Evolutionary conservation across 2,329 filamentous ascomycete genomes (phyloP).

Genomic region (Fusarium ramigenum): DNA sequence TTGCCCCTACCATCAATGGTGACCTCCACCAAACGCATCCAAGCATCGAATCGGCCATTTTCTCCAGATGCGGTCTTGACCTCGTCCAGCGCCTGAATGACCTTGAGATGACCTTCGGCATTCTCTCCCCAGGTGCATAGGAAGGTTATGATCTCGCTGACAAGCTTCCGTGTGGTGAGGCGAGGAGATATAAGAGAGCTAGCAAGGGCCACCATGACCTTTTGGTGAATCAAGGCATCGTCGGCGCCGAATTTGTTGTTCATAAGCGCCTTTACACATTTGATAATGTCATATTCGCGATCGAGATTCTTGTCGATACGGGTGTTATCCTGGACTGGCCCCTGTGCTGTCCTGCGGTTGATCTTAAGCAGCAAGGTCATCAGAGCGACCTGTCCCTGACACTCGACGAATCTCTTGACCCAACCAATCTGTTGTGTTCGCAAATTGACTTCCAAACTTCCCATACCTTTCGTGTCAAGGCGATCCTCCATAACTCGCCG

Average conservation of each 20-base stretch:
- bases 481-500: slow-evolving; percentile 96
- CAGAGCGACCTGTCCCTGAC: slow-evolving; percentile 94
- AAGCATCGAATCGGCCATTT: slow-evolving; percentile 95
- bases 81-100: slow-evolving; percentile 90
- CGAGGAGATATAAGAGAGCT: slow-evolving; percentile 89
- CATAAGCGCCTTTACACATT: slow-evolving; percentile 96
- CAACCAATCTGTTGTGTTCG: slow-evolving; percentile 97
- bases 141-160: slow-evolving; percentile 96
- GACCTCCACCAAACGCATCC: slow-evolving; percentile 98
- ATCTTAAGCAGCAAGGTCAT: slow-evolving; percentile 94
- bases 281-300: slow-evolving; percentile 95
- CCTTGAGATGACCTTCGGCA: slow-evolving; percentile 88
- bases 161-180: slow-evolving; percentile 90
- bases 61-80: slow-evolving; percentile 89
- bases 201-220: slow-evolving; percentile 87
- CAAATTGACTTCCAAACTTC: slow-evolving; percentile 92
- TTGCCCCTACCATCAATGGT: slow-evolving; percentile 97
- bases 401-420: slow-evolving; percentile 97
- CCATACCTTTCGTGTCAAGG: slow-evolving; percentile 89
- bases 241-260: slow-evolving; percentile 99
- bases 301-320: slow-evolving; percentile 82
- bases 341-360: slow-evolving; percentile 83
- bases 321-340: slow-evolving; percentile 69
- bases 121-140: slow-evolving; percentile 90
- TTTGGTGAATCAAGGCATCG: slow-evolving; percentile 89